A percentile compares a stretch with the other conserved stretches of the same genome.
Evolutionary conservation across 2,329 filamentous ascomycete genomes (phyloP).

Genomic region (Hypoxylon rubiginosum): DNA sequence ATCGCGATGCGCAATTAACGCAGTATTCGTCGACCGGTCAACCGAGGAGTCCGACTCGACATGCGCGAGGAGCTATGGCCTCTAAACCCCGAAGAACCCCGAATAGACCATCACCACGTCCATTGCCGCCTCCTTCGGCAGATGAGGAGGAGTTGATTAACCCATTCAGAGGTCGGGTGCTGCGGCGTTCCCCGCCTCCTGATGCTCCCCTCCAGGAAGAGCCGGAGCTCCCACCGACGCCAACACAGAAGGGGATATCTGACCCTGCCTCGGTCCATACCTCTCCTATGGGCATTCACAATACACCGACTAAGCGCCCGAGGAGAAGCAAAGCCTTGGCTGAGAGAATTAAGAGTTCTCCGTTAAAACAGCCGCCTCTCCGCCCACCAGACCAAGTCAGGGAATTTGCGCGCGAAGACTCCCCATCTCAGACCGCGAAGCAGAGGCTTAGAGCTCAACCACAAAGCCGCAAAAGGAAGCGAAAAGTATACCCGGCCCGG

Average conservation of each 20-base stretch:
- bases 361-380: constrained; percentile 61
- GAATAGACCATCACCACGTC: constrained; percentile 60
- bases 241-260: constrained; percentile 61
- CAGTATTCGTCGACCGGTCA: constrained; percentile 20
- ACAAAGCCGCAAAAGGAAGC: constrained; percentile 34
- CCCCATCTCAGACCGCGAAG: constrained; percentile 34
- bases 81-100: constrained; percentile 57
- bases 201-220: constrained; percentile 61
- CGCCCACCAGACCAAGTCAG: constrained; percentile 44
- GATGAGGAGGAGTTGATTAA: constrained; percentile 60
- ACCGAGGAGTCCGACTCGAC: constrained; percentile 42
- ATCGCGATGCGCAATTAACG: constrained; percentile 12
- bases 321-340: constrained; percentile 58
- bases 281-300: constrained; percentile 71
- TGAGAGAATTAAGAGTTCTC: constrained; percentile 61
- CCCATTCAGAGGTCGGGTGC: constrained; percentile 56
- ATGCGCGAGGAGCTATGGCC: constrained; percentile 52
- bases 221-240: constrained; percentile 74
- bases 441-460: constrained; percentile 25
- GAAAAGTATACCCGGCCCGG: constrained; percentile 56
- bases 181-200: constrained; percentile 55
- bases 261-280: constrained; percentile 66
- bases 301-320: constrained; percentile 66
- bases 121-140: constrained; percentile 61
- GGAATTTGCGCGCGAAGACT: constrained; percentile 29